A percentile compares a stretch with the other conserved stretches of the same genome.
Conservation (phyloP, 31 red algal genomes). For the Endocladia muricata region DNA sequence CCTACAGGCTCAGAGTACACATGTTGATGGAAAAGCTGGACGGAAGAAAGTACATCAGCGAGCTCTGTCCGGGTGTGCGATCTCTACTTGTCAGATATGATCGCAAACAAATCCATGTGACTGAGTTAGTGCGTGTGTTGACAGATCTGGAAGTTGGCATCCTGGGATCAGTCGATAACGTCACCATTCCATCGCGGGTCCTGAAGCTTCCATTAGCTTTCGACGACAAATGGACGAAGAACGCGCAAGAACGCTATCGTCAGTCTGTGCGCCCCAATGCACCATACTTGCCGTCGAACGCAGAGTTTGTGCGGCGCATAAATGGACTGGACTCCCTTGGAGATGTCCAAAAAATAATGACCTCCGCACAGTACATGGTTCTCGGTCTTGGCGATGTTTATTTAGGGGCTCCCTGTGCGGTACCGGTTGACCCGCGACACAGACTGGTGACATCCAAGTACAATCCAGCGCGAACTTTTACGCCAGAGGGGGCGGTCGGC, state of each 20-base stretch:
- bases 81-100: slow-evolving; percentile 70
- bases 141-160: slow-evolving; percentile 52
- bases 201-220: slow-evolving; percentile 74
- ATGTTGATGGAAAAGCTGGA: slow-evolving; percentile 71
- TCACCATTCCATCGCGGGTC: slow-evolving; percentile 54
- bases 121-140: slow-evolving; percentile 28
- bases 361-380: slow-evolving; percentile 70
- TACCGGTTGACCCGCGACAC: slow-evolving; percentile 72
- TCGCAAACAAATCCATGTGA: slow-evolving; percentile 44
- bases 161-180: slow-evolving; percentile 55
- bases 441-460: slow-evolving; percentile 78
- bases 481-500: slow-evolving; percentile 83
- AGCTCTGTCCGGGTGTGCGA: slow-evolving; percentile 80
- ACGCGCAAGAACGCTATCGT: slow-evolving; percentile 54
- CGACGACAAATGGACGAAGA: slow-evolving; percentile 70
- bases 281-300: slow-evolving; percentile 81
- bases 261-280: slow-evolving; percentile 73
- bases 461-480: slow-evolving; percentile 76
- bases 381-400: slow-evolving; percentile 86
- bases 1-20: slow-evolving; percentile 68
- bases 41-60: slow-evolving; percentile 24
- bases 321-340: slow-evolving; percentile 56
- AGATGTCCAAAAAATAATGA: slow-evolving; percentile 51
- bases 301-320: slow-evolving; percentile 83
- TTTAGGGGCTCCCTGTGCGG: slow-evolving; percentile 76